Base-by-base conservation (phyloP, 2,329 filamentous ascomycete species). In the Trichophyton simii region DNA sequence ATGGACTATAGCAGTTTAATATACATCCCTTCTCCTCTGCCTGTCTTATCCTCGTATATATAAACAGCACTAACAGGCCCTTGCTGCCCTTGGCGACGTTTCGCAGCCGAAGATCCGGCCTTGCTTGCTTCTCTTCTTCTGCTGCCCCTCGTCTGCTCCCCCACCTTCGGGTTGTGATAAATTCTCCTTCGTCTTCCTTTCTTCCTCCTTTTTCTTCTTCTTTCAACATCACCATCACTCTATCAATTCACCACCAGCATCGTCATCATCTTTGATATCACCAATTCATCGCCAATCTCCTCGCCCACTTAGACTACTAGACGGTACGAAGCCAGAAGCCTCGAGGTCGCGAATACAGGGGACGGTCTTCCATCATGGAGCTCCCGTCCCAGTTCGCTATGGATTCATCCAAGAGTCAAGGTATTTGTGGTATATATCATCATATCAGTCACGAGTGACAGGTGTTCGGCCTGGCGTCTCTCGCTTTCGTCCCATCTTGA, bases 391-490 rank as follows among this genome's bases (percentile, higher is more conserved):
- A 36, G 55, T 63, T 63, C 62, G 62, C 50, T 62, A 72, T 69
- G 69, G 66, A 66, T 70, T 68, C 67, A 60, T 64, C 67, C 64
- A 66, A 65, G 67, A 73, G 66, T 76, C 73, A 75, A 76, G 74
- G 73, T 76, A 76, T 74, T 38, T 71, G 71, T 73, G 54, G 59
- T 64, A 62, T 63, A 63, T 73, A 73, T 73, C 72, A 68, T 59
- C 72, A 68, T 59, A 66, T 71, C 67, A 68, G 69, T 73, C 66
- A 67, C 72, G 73, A 73, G 75, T 76, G 74, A 72, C 74, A 76
- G 74, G 74, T 76, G 74, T 75, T 75, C 74, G 69, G 54, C 62
- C 63, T 52, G 65, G 61, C 61, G 41, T 58, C 46, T 42, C 31
- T 58, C 46, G 34, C 34, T 38, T 38, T 42, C 44, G 60, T 62